These are phyloP conservation scores for Rhizopus sp. DNA, from an alignment of 371 early-diverging fungal species.

Conservation along the genomic window DNA sequence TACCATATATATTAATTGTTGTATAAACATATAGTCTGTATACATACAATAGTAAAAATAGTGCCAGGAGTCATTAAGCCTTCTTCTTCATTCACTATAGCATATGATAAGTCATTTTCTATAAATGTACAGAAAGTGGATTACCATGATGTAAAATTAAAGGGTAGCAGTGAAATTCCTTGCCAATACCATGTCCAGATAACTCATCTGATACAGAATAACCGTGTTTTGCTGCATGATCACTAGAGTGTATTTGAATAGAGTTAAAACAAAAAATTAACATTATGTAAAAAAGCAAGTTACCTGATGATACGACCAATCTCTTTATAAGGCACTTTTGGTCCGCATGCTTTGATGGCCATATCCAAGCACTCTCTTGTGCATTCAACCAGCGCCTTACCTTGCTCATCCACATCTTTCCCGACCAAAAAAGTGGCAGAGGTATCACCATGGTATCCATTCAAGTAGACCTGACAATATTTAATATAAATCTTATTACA, in stretches of 20 bases:
- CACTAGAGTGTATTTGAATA: constrained; percentile 22
- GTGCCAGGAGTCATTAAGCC: constrained; percentile 65
- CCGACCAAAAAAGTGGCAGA: constrained; percentile 86
- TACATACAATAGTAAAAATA: constrained; percentile 77
- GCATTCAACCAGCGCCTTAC: constrained; percentile 63
- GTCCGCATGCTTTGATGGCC: constrained; percentile 77
- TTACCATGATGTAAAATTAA: constrained; percentile 66
- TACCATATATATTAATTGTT: background rate
- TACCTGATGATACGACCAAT: constrained; percentile 78
- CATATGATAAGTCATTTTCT: background rate
- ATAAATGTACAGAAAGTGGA: background rate
- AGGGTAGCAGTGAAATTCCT: constrained; percentile 65
- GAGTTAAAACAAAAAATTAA: background rate
- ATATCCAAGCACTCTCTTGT: constrained; percentile 73
- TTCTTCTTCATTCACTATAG: background rate
- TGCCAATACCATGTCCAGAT: constrained; percentile 90
- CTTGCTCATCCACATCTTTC: constrained; percentile 65
- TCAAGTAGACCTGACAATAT: constrained; percentile 57
- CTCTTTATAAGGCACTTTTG: constrained; percentile 70
- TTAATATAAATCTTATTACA: background rate
- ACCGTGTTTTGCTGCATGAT: constrained; percentile 56
- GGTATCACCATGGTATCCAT: constrained; percentile 86
- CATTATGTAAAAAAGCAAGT: constrained; percentile 5
- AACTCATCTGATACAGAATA: constrained; percentile 74
- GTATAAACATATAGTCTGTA: background rate